A percentile compares a stretch with the other conserved stretches of the same genome.
Conservation (phyloP, 768 basidiomycete genomes). For the Phlebiopsis flavidoalba region DNA sequence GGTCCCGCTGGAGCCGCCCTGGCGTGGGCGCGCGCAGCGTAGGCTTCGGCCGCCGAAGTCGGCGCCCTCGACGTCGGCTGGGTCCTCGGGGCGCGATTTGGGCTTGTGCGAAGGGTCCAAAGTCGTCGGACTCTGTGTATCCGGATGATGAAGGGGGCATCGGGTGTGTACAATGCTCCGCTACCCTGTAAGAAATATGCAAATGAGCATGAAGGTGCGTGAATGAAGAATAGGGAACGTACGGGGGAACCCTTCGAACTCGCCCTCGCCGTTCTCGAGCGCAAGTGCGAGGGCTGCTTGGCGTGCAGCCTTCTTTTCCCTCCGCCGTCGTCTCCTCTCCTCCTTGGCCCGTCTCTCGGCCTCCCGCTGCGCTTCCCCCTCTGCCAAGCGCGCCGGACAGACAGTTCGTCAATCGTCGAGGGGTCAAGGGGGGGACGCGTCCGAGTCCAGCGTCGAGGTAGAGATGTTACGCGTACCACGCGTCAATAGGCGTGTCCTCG, state of each 20-base stretch:
- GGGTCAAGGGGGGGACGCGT: constrained; percentile 63
- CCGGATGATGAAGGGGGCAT: constrained; percentile 13
- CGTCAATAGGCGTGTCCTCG: constrained; percentile 2
- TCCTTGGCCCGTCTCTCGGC: constrained; percentile 40
- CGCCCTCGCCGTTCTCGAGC: constrained; percentile 27
- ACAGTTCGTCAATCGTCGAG: constrained; percentile 47
- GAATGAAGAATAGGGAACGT: constrained; percentile 21
- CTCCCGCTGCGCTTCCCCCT: constrained; percentile 30
- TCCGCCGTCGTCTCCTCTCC: constrained; percentile 40
- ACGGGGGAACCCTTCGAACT: constrained; percentile 71
- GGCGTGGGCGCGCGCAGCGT: constrained; percentile 25
- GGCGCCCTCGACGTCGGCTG: constrained; percentile 44
- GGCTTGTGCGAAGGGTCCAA: constrained; percentile 24
- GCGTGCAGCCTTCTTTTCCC: constrained; percentile 42
- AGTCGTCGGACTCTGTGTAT: constrained; percentile 19
- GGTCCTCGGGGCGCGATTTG: constrained; percentile 27
- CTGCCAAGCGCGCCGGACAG: constrained; percentile 36
- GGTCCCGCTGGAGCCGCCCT: constrained; percentile 28
- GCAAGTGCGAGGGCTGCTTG: constrained; percentile 35
- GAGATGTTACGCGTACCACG: constrained; percentile 13
- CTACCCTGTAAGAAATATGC: constrained; percentile 17
- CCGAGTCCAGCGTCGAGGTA: constrained; percentile 57
- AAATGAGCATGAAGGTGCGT: not conserved
- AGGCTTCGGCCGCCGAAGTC: constrained; percentile 61
- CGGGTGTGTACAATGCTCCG: constrained; percentile 16